Evolutionary conservation across 441 rosid genomes (phyloP), one percentile per base, ranked within the genome.

Genomic region (Pelargonium cotyledonis): DNA sequence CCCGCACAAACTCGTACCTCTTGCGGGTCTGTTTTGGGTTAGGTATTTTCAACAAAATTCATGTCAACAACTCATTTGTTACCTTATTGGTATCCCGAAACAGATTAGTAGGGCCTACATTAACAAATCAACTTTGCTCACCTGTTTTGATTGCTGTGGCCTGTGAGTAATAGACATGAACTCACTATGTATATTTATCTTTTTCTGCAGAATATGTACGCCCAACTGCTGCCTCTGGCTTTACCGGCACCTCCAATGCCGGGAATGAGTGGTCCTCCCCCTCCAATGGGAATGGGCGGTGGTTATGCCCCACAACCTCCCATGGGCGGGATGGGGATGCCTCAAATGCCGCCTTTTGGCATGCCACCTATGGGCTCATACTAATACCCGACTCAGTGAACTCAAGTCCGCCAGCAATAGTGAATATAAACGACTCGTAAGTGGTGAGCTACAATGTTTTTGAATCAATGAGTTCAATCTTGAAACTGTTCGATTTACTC

Each of bases 161-260:
- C n/a, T n/a, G n/a, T n/a, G 35, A 12, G 10, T 12, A 15, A 51
- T 15, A 51, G 18, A 51, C n/a, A 51, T 12, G 18, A 51, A 3
- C 18, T 12, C 15, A 12, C 18, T 12, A 2, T 14, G n/a, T 4
- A 0, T 35, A 55, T 47, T 44, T 66, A 7, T 53, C 29, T 14
- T 63, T 63, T 77, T 38, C 71, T 77, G 77, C 89, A 95, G 99
- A 95, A 92, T 78, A 92, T 95, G 99, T 92, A 95, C 64, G 98
- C 99, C 3, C 99, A 95, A 70, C 76, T 95, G 76, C 79, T 95
- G 74, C 98, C 99, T 49, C 89, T 95, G 41, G 99, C 99, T 43
- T 78, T 95, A 78, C 99, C 99, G 1, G 99, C 99, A 3, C 99
- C 98, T 9, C 97, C 98, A 29, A 87, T 94, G 92, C 96, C 97